Evolutionary conservation across 768 basidiomycete genomes (phyloP).

Genomic region (Vararia minispora): DNA sequence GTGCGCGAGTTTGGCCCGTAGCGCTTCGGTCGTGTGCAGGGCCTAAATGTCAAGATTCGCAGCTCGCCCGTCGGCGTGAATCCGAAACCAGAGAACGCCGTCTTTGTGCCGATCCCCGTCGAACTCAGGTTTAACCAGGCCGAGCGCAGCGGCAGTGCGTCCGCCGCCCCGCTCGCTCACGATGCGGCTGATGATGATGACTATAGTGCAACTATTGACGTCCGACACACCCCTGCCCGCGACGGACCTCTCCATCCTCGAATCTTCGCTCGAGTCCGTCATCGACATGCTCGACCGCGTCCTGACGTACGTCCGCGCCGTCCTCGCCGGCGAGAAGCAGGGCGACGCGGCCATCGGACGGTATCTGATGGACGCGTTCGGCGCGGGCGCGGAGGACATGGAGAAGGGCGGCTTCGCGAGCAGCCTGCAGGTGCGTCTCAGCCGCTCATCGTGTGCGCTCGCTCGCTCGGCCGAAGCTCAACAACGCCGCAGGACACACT

Average conservation of each 20-base stretch:
- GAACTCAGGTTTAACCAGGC: constrained; percentile 72
- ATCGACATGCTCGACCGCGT: constrained; percentile 77
- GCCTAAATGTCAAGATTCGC: constrained; percentile 1
- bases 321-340: constrained; percentile 64
- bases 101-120: constrained; percentile 88
- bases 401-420: constrained; percentile 71
- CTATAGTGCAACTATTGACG: constrained; percentile 68
- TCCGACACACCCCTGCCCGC: constrained; percentile 37
- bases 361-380: constrained; percentile 82
- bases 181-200: constrained; percentile 3
- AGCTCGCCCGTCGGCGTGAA: constrained; percentile 83
- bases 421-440: constrained; percentile 50
- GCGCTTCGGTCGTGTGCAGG: not conserved
- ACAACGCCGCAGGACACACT: constrained; percentile 85
- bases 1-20: too few relatives aligned
- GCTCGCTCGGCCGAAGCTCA: too few relatives aligned
- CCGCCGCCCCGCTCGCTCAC: not conserved
- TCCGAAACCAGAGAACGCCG: constrained; percentile 90
- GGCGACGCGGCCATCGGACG: constrained; percentile 83
- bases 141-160: constrained; percentile 80
- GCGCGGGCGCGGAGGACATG: constrained; percentile 53
- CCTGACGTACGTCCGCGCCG: constrained; percentile 71
- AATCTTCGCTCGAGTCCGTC: constrained; percentile 60
- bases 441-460: not conserved
- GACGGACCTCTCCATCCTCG: constrained; percentile 67